A percentile compares a stretch with the other conserved stretches of the same genome.
phyloP scores from a whole-genome alignment of 768 basidiomycete genomes.

The Auriscalpium orientale region DNA sequence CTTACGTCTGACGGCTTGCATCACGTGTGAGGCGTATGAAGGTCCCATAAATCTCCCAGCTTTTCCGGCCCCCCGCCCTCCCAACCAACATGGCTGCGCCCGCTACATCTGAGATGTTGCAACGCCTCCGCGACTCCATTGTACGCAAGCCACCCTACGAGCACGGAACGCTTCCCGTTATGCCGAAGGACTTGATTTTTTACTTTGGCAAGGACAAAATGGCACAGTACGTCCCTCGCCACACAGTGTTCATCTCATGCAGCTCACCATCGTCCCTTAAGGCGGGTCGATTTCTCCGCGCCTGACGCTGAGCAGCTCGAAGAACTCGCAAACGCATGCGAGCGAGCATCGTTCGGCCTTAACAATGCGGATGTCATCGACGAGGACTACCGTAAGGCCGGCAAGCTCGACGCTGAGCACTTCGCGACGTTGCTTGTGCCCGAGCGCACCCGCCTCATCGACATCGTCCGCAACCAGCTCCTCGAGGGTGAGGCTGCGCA shows the following conservation, averaged over 20 bases:
- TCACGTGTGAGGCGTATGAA: too few species aligned
- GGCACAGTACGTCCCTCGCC: too few species aligned
- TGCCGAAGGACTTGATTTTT: conserved; percentile 6
- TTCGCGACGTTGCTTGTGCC: neutral
- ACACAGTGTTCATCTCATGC: too few species aligned
- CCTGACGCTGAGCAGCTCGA: conserved; percentile 1
- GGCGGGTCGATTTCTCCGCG: conserved; percentile 2
- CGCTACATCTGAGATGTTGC: too few species aligned
- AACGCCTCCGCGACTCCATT: neutral
- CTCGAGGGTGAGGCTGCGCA: neutral
- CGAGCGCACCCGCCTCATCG: conserved; percentile 2
- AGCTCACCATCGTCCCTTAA: neutral
- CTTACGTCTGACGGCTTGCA: too few species aligned
- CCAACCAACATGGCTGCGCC: too few species aligned
- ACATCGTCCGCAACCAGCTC: neutral
- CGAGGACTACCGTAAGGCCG: neutral
- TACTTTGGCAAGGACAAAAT: neutral
- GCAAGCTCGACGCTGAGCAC: neutral
- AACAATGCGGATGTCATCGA: neutral
- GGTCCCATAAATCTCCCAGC: too few species aligned
- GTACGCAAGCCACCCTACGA: conserved; percentile 7
- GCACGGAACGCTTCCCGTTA: conserved; percentile 4
- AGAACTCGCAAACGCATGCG: neutral
- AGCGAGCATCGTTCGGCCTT: neutral
- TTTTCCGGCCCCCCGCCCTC: too few species aligned